phyloP scores from a whole-genome alignment of 2,329 filamentous ascomycete species.

The Trichothecium sympodiale region DNA sequence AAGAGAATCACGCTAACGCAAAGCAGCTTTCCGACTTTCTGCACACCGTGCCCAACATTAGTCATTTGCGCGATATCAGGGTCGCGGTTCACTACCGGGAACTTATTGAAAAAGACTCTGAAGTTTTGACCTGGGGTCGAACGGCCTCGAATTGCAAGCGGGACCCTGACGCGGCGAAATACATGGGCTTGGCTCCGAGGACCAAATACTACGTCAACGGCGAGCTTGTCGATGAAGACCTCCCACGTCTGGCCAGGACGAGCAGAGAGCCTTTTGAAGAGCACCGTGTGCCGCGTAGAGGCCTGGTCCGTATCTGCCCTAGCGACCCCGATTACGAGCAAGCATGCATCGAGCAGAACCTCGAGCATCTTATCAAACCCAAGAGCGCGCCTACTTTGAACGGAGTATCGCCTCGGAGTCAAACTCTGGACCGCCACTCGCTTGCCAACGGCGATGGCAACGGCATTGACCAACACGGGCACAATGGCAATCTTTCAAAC shows the following conservation, averaged over 20 bases:
- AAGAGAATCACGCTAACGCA: neutral
- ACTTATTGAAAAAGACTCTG: slow-evolving; percentile 38
- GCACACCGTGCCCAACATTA: slow-evolving; percentile 42
- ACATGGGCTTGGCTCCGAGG: slow-evolving; percentile 41
- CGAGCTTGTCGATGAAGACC: slow-evolving; percentile 37
- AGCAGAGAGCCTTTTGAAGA: slow-evolving; percentile 45
- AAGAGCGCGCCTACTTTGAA: slow-evolving; percentile 33
- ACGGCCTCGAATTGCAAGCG: slow-evolving; percentile 44
- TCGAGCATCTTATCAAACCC: slow-evolving; percentile 39
- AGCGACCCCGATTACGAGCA: slow-evolving; percentile 46
- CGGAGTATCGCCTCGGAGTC: slow-evolving; percentile 34
- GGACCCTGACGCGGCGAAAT: slow-evolving; percentile 43
- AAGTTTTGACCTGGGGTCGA: slow-evolving; percentile 26
- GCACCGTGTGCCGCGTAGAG: slow-evolving; percentile 41
- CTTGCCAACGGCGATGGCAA: slow-evolving; percentile 19
- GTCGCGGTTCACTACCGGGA: slow-evolving; percentile 50
- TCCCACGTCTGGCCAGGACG: slow-evolving; percentile 31
- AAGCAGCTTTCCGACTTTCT: slow-evolving; percentile 50
- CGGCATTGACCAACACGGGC: neutral
- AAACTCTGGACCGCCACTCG: slow-evolving; percentile 15
- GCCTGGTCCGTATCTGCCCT: slow-evolving; percentile 39
- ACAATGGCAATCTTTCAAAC: slow-evolving; percentile 1
- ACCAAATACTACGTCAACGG: slow-evolving; percentile 50
- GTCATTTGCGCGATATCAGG: slow-evolving; percentile 45
- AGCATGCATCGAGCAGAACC: slow-evolving; percentile 45